phyloP scores from a whole-genome alignment of 768 basidiomycete genomes.

The Imleria badia region DNA sequence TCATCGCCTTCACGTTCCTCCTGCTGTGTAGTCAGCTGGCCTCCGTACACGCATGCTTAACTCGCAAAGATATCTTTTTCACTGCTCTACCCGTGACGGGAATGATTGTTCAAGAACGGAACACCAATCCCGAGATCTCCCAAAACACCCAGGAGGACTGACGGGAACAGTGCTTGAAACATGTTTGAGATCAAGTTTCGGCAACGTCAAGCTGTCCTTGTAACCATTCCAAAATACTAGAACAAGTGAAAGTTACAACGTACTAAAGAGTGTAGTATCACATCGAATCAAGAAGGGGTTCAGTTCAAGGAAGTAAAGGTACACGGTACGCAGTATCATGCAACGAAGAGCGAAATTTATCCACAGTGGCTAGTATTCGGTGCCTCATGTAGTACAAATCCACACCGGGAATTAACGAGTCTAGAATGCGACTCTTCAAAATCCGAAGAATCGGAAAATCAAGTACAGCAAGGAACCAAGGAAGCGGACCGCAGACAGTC shows the following conservation, averaged over 20 bases:
- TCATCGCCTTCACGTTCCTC: too few relatives aligned
- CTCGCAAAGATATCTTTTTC: too few relatives aligned
- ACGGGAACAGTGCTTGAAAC: background rate
- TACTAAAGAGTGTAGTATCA: background rate
- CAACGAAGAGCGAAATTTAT: background rate
- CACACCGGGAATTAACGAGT: background rate
- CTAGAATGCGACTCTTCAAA: slow-evolving; percentile 32
- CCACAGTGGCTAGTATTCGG: background rate
- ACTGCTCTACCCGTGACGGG: too few relatives aligned
- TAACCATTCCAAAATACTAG: background rate
- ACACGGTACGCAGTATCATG: slow-evolving; percentile 13
- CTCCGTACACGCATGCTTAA: too few relatives aligned
- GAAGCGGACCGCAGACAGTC: slow-evolving; percentile 79
- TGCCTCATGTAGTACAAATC: slow-evolving; percentile 6
- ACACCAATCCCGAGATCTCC: too few relatives aligned
- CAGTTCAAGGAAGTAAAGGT: slow-evolving; percentile 6
- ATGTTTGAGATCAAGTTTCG: background rate
- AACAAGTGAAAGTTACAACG: slow-evolving; percentile 3
- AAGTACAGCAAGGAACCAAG: slow-evolving; percentile 77
- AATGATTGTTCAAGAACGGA: too few relatives aligned
- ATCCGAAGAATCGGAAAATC: slow-evolving; percentile 68
- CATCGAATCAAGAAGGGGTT: background rate
- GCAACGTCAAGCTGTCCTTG: slow-evolving; percentile 12
- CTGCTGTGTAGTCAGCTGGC: too few relatives aligned
- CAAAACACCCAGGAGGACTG: too few relatives aligned